phyloP scores from a whole-genome alignment of 371 early-diverging fungal species.

The Mucor ambiguus region DNA sequence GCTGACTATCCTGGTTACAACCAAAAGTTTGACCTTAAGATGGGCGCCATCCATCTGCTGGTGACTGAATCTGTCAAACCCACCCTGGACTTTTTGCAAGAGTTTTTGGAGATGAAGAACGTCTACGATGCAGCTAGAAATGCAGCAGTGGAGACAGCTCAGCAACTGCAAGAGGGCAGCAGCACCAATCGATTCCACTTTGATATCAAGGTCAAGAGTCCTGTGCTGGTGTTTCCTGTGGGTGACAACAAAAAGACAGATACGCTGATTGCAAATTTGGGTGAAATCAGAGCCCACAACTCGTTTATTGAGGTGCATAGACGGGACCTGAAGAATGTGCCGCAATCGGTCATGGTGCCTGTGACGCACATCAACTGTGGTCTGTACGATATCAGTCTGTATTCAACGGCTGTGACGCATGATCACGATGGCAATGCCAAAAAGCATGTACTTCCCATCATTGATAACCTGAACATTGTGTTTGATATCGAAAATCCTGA shows the following conservation, averaged over 20 bases:
- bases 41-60: conserved; percentile 69
- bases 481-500: conserved; percentile 60
- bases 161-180: conserved; percentile 59
- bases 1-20: conserved; percentile 71
- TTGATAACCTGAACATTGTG: conserved; percentile 81
- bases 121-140: conserved; percentile 86
- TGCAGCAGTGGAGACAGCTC: conserved; percentile 81
- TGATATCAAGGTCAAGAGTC: conserved; percentile 84
- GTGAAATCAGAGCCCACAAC: conserved; percentile 85
- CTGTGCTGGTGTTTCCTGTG: conserved; percentile 88
- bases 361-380: conserved; percentile 67
- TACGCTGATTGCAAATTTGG: conserved; percentile 79
- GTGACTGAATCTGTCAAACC: conserved; percentile 58
- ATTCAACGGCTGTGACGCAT: conserved; percentile 54
- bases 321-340: conserved; percentile 16
- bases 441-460: conserved; percentile 66
- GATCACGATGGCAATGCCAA: conserved; percentile 7
- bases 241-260: conserved; percentile 46
- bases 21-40: conserved; percentile 58
- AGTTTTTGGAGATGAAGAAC: conserved; percentile 87
- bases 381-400: conserved; percentile 69
- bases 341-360: conserved; percentile 32
- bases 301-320: conserved; percentile 52
- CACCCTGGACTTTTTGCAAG: conserved; percentile 62
- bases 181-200: conserved; percentile 68